Evolutionary conservation across 1,284 basidiomycete species (phyloP).

Genomic region (Dichomitus squalens): DNA sequence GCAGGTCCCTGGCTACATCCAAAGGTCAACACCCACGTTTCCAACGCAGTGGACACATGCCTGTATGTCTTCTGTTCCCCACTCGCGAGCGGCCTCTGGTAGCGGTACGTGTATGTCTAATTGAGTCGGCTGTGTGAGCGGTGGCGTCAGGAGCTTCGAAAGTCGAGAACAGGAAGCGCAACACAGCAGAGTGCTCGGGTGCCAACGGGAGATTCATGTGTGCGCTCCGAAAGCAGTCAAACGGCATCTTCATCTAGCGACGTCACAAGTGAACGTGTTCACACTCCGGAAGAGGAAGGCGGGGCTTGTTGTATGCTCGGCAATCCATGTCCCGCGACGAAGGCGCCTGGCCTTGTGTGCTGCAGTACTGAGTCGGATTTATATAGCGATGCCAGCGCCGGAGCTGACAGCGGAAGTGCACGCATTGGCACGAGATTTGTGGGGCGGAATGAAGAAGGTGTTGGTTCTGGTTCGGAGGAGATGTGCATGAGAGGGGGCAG

Average conservation of each 20-base stretch:
- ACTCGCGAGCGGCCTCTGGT: not conserved
- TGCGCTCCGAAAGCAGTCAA: not conserved
- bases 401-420: not conserved
- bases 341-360: too few species aligned
- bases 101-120: not conserved
- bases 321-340: not conserved
- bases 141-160: not conserved
- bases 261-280: not conserved
- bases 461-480: not conserved
- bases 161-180: not conserved
- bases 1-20: constrained; percentile 3
- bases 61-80: too few species aligned
- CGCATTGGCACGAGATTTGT: not conserved
- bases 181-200: not conserved
- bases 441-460: not conserved
- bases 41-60: constrained; percentile 1
- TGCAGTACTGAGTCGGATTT: not conserved
- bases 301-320: not conserved
- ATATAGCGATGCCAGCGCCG: not conserved
- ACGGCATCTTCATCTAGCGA: not conserved
- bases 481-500: not conserved
- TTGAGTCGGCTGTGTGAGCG: not conserved
- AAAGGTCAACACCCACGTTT: constrained; percentile 9
- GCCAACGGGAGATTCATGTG: not conserved
- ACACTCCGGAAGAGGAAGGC: not conserved